Percentiles rank a stretch among this genome's conserved stretches.
Conservation (phyloP, 345 rosid genomes). For the Syzygium jambos region DNA sequence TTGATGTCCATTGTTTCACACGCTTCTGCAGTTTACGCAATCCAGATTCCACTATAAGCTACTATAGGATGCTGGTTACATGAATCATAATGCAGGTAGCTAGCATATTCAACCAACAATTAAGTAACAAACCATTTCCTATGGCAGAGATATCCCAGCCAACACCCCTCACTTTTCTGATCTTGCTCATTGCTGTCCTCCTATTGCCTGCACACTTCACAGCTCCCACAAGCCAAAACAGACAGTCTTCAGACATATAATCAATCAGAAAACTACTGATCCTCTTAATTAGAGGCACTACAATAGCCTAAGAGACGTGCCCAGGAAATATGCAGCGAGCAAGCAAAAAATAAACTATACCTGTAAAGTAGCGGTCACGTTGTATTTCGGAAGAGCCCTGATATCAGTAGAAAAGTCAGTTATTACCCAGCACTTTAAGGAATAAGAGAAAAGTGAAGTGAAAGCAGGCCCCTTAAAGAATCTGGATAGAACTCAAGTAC, state of each 20-base stretch:
- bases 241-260: not conserved
- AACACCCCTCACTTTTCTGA: conserved; percentile 73
- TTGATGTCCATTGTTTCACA: not conserved
- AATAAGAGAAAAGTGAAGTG: not conserved
- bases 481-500: not conserved
- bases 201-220: conserved; percentile 95
- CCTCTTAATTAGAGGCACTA: not conserved
- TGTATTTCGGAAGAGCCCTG: conserved; percentile 81
- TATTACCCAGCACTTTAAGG: not conserved
- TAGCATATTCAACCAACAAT: not conserved
- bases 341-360: conserved; percentile 12
- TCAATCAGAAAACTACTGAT: not conserved
- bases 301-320: not conserved
- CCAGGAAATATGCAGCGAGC: not conserved
- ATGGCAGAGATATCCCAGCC: conserved; percentile 96
- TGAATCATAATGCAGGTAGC: not conserved
- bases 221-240: not conserved
- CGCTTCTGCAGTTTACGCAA: not conserved
- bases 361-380: conserved; percentile 77
- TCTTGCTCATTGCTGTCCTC: conserved; percentile 95
- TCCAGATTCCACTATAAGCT: not conserved
- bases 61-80: not conserved
- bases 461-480: not conserved
- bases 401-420: not conserved
- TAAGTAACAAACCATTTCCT: conserved; percentile 64